A percentile compares a stretch with the other conserved stretches of the same genome.
Conservation (phyloP, 768 basidiomycete genomes). For the Cantharellus anzutake region DNA sequence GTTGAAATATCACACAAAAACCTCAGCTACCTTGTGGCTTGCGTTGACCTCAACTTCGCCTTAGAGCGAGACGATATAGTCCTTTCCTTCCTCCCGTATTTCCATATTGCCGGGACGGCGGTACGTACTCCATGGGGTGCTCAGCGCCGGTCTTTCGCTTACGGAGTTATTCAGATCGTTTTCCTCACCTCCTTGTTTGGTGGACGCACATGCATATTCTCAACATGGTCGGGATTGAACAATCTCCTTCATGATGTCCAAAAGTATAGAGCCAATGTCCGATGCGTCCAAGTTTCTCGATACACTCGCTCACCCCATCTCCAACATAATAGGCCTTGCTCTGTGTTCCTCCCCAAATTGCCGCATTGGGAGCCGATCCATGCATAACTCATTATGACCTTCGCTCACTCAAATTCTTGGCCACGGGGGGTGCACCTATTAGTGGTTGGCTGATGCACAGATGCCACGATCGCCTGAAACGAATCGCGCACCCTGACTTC, state of each 20-base stretch:
- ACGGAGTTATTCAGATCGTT: not conserved
- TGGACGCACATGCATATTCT: constrained; percentile 10
- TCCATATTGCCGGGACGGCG: no score
- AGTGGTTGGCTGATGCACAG: constrained; percentile 15
- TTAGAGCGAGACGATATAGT: not conserved
- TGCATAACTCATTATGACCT: constrained; percentile 20
- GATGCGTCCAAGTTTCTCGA: not conserved
- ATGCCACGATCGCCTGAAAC: constrained; percentile 13
- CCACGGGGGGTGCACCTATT: constrained; percentile 22
- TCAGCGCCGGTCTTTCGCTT: not conserved
- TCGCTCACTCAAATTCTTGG: constrained; percentile 15
- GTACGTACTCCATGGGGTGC: not conserved
- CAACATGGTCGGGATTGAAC: constrained; percentile 19
- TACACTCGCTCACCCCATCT: not conserved
- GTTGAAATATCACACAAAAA: not conserved
- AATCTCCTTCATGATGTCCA: constrained; percentile 17
- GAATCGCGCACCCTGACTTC: constrained; percentile 4
- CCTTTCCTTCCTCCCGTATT: no score
- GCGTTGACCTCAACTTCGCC: constrained; percentile 2
- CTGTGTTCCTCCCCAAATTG: constrained; percentile 21
- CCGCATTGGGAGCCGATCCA: constrained; percentile 18
- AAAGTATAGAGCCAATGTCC: constrained; percentile 17
- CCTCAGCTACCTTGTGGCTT: not conserved
- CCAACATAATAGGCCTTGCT: constrained; percentile 1
- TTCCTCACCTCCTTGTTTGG: not conserved